A percentile compares a stretch with the other conserved stretches of the same genome.
Evolutionary conservation across 1,139 yeast genomes (phyloP).

Genomic region (Candida labiduridarum): DNA sequence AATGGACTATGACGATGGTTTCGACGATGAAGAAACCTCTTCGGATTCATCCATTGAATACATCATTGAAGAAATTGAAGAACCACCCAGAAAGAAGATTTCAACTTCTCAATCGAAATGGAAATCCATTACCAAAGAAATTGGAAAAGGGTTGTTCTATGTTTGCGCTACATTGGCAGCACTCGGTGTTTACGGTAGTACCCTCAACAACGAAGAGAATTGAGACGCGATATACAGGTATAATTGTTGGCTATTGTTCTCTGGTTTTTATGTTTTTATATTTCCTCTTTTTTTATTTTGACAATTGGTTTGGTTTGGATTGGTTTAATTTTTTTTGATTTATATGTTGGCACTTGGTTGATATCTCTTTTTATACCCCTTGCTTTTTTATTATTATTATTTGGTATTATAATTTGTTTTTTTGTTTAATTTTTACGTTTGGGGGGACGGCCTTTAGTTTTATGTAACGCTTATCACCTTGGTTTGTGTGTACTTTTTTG

Average conservation of each 20-base stretch:
- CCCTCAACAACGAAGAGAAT: constrained; percentile 13
- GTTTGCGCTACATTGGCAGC: constrained; percentile 39
- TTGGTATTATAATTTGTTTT: not conserved
- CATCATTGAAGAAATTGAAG: not conserved
- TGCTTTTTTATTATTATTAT: not conserved
- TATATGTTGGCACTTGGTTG: not conserved
- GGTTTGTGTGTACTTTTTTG: not conserved
- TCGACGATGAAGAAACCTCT: constrained; percentile 6
- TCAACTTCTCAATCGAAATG: constrained; percentile 11
- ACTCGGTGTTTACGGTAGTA: constrained; percentile 40
- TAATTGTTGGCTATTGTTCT: not conserved
- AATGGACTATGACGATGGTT: constrained; percentile 12
- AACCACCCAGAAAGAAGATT: constrained; percentile 16
- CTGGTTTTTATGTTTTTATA: not conserved
- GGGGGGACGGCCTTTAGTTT: not conserved
- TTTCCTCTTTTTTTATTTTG: not conserved
- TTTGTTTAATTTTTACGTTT: not conserved
- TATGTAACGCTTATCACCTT: not conserved
- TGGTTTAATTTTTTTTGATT: not conserved
- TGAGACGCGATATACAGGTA: not conserved
- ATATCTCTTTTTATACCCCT: not conserved
- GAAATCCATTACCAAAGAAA: constrained; percentile 32
- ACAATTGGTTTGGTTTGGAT: not conserved
- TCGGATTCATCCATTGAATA: not conserved
- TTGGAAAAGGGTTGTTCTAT: constrained; percentile 37